These are phyloP conservation scores for Chytriomyces sp. DNA, from an alignment of 192 early-diverging fungal species.

Conservation along the genomic window DNA sequence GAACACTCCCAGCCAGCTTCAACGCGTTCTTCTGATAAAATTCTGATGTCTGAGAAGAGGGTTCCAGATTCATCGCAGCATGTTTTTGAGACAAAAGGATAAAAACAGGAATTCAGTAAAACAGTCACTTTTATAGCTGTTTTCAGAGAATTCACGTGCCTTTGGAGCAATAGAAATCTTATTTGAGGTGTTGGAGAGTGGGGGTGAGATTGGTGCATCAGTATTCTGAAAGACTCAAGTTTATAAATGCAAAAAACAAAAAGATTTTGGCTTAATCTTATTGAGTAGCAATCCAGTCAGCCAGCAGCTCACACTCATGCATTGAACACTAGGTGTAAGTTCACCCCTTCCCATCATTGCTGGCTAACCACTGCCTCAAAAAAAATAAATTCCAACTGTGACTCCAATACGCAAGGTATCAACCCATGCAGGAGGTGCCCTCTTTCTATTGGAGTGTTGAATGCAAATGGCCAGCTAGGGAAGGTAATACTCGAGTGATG, in stretches of 20 bases:
- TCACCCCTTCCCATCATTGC: neutral
- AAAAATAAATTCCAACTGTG: neutral
- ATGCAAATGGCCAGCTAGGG: neutral
- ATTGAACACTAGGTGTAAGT: neutral
- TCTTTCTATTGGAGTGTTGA: neutral
- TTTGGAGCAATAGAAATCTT: neutral
- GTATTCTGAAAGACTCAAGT: neutral
- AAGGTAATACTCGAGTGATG: neutral
- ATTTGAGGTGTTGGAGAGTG: neutral
- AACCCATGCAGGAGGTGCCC: neutral
- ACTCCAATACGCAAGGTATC: neutral
- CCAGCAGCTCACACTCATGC: neutral
- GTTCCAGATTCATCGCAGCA: neutral
- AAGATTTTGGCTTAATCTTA: neutral
- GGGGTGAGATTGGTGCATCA: neutral
- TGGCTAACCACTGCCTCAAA: neutral
- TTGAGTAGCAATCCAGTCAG: neutral
- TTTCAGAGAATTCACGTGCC: neutral
- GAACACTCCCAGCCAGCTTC: neutral
- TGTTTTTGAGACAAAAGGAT: neutral
- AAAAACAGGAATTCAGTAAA: neutral
- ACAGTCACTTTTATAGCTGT: neutral
- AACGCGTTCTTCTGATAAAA: neutral
- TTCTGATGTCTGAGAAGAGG: neutral
- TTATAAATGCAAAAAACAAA: neutral